Base-by-base conservation (phyloP, 1,284 basidiomycete genomes). In the Cryptococcus sp. region DNA sequence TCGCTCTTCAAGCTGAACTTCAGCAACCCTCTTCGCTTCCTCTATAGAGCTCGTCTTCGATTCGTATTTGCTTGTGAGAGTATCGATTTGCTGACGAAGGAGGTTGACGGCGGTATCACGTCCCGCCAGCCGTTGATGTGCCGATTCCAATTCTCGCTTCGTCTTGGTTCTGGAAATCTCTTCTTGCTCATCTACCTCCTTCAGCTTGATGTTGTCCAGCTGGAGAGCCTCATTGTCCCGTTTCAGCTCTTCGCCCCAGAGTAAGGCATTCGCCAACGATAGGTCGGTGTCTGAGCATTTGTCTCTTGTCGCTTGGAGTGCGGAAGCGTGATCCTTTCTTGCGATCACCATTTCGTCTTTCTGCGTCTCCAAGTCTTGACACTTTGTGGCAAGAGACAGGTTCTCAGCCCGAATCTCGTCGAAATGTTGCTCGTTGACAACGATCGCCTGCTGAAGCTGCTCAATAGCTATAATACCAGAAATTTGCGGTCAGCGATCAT, bases 361-460 rank as follows among this genome's bases (percentile, higher is more conserved):
- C 13, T 58, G 46, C 13, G 52, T 15, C 38, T 58, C 56, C 3
- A 58, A 48, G 4, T 27, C 11, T 10, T 50, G 35, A 45, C 50
- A 60, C 43, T 48, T 47, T 42, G 60, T 57, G 8, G 52, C 58
- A 11, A 57, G 41, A 5, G 39, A 35, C 16, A 52, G 50, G 25
- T 59, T 48, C 7, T 55, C 51, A 4, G 53, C 49, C 42, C 67
- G 68, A 3, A 72, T 42, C 4, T 59, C 52, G 17, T 67, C 65
- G 42, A 66, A 64, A 41, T 55, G 55, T 8, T 62, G 60, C 54
- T 72, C 68, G 55, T 70, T 69, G 46, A 66, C 65, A 15, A 50
- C 43, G 40, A 71, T 55, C 2, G 65, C 63, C 22, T 54, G 55
- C n/a, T 58, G 58, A 13, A 69, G 60, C 50, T 69, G 60, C 15